Conservation (phyloP, 352 stramenopile genomes). For the Peronospora farinosa region DNA sequence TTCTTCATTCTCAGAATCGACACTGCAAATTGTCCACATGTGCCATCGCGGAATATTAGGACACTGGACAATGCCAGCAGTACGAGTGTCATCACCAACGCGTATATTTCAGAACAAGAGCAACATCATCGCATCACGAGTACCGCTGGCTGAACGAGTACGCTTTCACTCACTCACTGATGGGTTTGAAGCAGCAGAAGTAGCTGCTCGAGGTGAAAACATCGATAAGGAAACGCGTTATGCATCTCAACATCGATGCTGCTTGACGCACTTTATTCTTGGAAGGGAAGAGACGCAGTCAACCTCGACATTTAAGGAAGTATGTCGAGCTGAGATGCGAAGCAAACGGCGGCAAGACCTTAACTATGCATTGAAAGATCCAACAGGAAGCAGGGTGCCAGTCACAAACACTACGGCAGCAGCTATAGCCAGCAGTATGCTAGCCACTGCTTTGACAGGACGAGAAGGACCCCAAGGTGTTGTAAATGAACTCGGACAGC, state of each 20-base stretch:
- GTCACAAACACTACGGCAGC: slow-evolving; percentile 14
- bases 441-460: slow-evolving; percentile 27
- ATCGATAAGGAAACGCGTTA: not conserved
- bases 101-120: slow-evolving; percentile 4
- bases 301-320: slow-evolving; percentile 30
- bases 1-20: slow-evolving; percentile 1
- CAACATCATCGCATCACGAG: slow-evolving; percentile 15
- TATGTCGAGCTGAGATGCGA: slow-evolving; percentile 25
- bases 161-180: slow-evolving; percentile 27
- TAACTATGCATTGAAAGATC: slow-evolving; percentile 7
- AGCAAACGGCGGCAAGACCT: slow-evolving; percentile 21
- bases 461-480: slow-evolving; percentile 6
- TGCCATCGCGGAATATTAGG: slow-evolving; percentile 48
- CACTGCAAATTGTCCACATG: slow-evolving; percentile 46
- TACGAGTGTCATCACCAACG: slow-evolving; percentile 6
- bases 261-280: slow-evolving; percentile 44
- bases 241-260: slow-evolving; percentile 5
- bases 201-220: slow-evolving; percentile 4
- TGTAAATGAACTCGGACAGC: slow-evolving; percentile 1
- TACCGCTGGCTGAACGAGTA: slow-evolving; percentile 7
- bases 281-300: slow-evolving; percentile 30
- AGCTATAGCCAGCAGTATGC: slow-evolving; percentile 17
- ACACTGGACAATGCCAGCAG: slow-evolving; percentile 40
- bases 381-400: slow-evolving; percentile 7
- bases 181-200: slow-evolving; percentile 22